Evolutionary conservation across 2,329 filamentous ascomycete species (phyloP).

Genomic region (Verticillium longisporum): DNA sequence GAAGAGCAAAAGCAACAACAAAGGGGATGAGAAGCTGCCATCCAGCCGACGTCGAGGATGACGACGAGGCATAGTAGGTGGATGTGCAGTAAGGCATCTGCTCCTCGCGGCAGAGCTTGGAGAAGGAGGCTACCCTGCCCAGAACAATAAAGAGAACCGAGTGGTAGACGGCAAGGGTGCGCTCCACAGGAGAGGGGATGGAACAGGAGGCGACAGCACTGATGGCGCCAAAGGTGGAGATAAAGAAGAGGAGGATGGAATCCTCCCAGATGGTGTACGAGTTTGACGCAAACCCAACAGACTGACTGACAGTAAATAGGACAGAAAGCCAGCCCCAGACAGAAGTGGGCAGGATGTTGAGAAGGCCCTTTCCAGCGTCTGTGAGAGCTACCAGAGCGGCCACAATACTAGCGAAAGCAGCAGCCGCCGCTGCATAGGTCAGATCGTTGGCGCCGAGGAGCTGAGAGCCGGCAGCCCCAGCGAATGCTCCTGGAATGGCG

Average conservation of each 20-base stretch:
- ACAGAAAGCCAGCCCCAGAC: slow-evolving; percentile 86
- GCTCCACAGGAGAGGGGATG: slow-evolving; percentile 58
- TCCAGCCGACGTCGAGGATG: slow-evolving; percentile 83
- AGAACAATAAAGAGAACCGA: slow-evolving; percentile 76
- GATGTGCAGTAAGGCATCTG: slow-evolving; percentile 96
- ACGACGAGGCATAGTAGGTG: slow-evolving; percentile 89
- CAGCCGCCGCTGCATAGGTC: slow-evolving; percentile 21
- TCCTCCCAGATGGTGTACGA: slow-evolving; percentile 99
- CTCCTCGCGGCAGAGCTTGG: slow-evolving; percentile 90
- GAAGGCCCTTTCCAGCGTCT: slow-evolving; percentile 33
- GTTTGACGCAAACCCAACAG: slow-evolving; percentile 92
- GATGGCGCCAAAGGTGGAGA: slow-evolving; percentile 78
- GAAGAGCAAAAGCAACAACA: slow-evolving; percentile 63
- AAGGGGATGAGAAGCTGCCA: slow-evolving; percentile 86
- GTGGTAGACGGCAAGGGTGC: slow-evolving; percentile 74
- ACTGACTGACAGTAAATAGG: slow-evolving; percentile 77
- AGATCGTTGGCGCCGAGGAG: slow-evolving; percentile 29
- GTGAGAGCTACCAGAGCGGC: slow-evolving; percentile 35
- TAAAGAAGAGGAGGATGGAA: slow-evolving; percentile 84
- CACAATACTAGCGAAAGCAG: slow-evolving; percentile 37
- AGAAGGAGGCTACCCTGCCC: slow-evolving; percentile 74
- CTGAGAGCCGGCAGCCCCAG: slow-evolving; percentile 22
- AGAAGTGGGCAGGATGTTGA: slow-evolving; percentile 58
- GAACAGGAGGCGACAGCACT: slow-evolving; percentile 69
- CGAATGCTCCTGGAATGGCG: slow-evolving; percentile 23